Evolutionary conservation across 2,329 filamentous ascomycete species (phyloP), one percentile per base, ranked within the genome.

Genomic region (Aureobasidium sp.): DNA sequence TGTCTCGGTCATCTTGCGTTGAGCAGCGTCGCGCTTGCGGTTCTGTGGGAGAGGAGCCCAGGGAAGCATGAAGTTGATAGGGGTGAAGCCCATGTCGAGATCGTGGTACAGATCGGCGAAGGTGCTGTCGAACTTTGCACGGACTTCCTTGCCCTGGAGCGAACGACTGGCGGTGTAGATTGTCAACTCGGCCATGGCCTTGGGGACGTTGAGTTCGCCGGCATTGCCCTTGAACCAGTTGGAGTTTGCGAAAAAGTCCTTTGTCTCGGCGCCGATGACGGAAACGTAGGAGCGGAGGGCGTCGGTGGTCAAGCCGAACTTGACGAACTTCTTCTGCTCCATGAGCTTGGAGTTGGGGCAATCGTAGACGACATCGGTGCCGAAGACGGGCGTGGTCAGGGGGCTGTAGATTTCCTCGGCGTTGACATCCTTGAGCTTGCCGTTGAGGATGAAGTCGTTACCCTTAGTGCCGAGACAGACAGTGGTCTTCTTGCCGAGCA

Each of bases 281-380:
- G 83, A 85, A 56, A 94, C 89, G 75, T 96, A 94, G 49, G 83
- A 84, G 60, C 79, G 84, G 77, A 92, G 88, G 27, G 88, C 86
- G 62, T 89, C 85, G 66, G 86, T 86, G 29, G 88, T 91, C 60
- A 92, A 84, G 65, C 87, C 88, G 68, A 88, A 85, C 75, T 92
- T 92, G 85, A 91, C 89, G 71, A 92, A 91, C 87, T 93, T 94
- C 81, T 96, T 96, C 80, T 96, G 91, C 78, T 96, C 91, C 91
- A 96, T 95, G 71, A 96, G 83, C 77, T 95, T 95, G 63, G 90
- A 81, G 73, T 95, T 95, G 45, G 90, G 90, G 76, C 90, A 94
- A 73, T 95, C 91, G 72, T 95, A 96, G 60, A 95, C 89, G 29
- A 96, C 91, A 76, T 92, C 87, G 69, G 85, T 86, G 67, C 91